Evolutionary conservation across 257 asterid species (phyloP).

Genomic region (Gentiana straminea): DNA sequence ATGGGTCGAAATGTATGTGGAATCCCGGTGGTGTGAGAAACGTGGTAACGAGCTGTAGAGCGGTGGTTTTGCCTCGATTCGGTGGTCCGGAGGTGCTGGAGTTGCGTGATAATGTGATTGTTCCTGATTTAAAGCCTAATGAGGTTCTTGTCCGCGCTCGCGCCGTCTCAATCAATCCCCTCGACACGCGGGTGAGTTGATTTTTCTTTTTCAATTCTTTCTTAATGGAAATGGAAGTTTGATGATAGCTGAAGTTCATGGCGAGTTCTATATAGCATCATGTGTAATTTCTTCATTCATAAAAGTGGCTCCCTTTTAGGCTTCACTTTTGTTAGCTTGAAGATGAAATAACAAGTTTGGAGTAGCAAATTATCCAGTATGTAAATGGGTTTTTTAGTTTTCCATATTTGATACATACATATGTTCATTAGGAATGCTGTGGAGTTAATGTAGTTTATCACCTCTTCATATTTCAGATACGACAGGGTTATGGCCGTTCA

Average conservation of each 20-base stretch:
- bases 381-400: background rate
- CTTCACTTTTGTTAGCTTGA: too few species aligned
- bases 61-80: conserved; percentile 74
- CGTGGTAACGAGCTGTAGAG: conserved; percentile 63
- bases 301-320: too few species aligned
- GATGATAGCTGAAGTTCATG: background rate
- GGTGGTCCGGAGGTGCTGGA: conserved; percentile 87
- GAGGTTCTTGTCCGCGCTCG: conserved; percentile 95
- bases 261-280: too few species aligned
- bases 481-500: conserved; percentile 95
- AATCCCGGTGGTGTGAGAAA: conserved; percentile 14
- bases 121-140: conserved; percentile 71
- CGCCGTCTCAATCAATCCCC: conserved; percentile 96
- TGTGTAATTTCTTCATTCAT: too few species aligned
- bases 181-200: conserved; percentile 67
- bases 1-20: conserved; percentile 15
- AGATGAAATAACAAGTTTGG: too few species aligned
- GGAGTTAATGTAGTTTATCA: too few species aligned
- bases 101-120: conserved; percentile 55
- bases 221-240: background rate
- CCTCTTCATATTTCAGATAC: conserved; percentile 45
- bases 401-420: too few species aligned
- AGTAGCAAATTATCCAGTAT: background rate
- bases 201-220: conserved; percentile 2
- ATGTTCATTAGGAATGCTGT: too few species aligned